These are phyloP conservation scores for Fusarium sp. DNA, from an alignment of 2,329 filamentous ascomycete species.

Conservation along the genomic window DNA sequence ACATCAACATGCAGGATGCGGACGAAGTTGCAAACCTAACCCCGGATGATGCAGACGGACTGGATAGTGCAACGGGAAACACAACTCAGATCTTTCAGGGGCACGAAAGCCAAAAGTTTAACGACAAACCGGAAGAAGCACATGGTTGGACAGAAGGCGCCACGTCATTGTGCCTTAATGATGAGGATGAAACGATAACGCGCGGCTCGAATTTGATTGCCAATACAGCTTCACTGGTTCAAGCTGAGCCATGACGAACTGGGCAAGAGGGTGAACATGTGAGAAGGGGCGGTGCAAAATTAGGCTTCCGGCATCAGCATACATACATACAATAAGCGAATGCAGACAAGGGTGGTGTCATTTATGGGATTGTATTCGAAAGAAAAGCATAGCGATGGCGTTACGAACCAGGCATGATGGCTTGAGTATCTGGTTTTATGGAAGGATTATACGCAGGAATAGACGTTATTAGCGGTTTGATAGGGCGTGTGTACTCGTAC, in stretches of 20 bases:
- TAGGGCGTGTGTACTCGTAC: neutral
- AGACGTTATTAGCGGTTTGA: constrained; percentile 1
- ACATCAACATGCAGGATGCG: constrained; percentile 42
- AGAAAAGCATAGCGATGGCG: constrained; percentile 44
- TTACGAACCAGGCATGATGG: constrained; percentile 24
- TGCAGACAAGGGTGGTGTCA: neutral
- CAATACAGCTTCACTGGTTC: constrained; percentile 11
- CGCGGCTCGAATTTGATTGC: constrained; percentile 12
- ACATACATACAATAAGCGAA: constrained; percentile 2
- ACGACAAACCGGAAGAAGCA: constrained; percentile 23
- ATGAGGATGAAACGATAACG: constrained; percentile 29
- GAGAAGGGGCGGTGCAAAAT: constrained; percentile 5
- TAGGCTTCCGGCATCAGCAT: neutral
- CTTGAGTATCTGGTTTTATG: constrained; percentile 19
- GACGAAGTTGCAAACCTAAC: constrained; percentile 33
- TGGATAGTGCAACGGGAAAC: constrained; percentile 5
- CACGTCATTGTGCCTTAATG: constrained; percentile 12
- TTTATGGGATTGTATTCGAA: constrained; percentile 20
- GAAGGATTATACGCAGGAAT: neutral
- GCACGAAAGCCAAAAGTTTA: constrained; percentile 18
- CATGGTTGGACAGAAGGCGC: constrained; percentile 21
- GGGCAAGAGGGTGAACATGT: neutral
- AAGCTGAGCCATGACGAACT: constrained; percentile 3
- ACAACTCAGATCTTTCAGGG: constrained; percentile 20
- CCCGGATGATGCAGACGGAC: constrained; percentile 15